These are phyloP conservation scores for Mycena leptocephala DNA, from an alignment of 768 basidiomycete genomes.

Conservation along the genomic window DNA sequence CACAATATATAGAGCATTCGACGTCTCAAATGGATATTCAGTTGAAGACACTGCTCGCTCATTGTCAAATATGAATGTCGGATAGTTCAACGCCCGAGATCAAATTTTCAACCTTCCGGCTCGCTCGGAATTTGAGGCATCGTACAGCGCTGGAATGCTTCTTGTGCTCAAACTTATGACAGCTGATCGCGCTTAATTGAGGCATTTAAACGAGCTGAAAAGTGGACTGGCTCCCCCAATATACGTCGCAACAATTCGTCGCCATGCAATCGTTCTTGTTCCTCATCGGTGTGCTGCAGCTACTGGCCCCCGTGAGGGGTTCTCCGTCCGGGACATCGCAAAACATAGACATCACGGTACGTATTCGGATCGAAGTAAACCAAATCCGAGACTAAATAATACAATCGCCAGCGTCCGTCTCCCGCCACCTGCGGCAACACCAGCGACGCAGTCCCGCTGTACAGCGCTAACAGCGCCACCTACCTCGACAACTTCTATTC, in stretches of 20 bases:
- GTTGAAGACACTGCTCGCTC: too few species aligned
- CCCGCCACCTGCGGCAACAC: slow-evolving; percentile 3
- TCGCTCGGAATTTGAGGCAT: too few species aligned
- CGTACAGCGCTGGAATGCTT: background rate
- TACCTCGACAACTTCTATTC: background rate
- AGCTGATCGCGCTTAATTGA: background rate
- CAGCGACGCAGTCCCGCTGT: slow-evolving; percentile 1
- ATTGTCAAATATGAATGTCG: background rate
- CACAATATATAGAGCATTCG: background rate
- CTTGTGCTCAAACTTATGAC: background rate
- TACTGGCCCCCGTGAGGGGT: background rate
- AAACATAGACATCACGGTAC: background rate
- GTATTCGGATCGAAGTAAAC: background rate
- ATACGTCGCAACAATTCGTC: background rate
- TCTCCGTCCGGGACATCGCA: background rate
- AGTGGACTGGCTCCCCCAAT: background rate
- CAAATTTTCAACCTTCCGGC: background rate
- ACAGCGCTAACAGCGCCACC: background rate
- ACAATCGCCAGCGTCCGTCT: background rate
- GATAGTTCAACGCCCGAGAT: background rate
- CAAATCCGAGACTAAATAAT: background rate
- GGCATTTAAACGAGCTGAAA: background rate
- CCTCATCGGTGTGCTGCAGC: background rate
- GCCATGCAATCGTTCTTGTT: background rate
- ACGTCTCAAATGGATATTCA: background rate